Conservation (phyloP, 2,329 filamentous ascomycete species). For the Pleoardoris graminearum region DNA sequence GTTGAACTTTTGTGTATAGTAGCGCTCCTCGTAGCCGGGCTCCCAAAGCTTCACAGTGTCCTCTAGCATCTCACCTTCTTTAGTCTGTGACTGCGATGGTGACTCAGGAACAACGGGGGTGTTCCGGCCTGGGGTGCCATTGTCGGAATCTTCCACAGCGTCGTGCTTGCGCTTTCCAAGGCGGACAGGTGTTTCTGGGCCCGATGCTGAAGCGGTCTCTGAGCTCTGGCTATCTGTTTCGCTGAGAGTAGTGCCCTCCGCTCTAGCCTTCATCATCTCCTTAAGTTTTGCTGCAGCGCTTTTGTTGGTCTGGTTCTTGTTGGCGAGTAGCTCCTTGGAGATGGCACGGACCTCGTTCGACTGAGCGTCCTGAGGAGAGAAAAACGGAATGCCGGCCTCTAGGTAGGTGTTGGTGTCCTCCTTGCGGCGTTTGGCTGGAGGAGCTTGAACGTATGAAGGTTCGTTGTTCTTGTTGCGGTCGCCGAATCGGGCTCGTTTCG, state of each 20-base stretch:
- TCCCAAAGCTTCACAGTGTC: slow-evolving; percentile 94
- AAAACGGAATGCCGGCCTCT: slow-evolving; percentile 41
- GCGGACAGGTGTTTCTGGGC: slow-evolving; percentile 51
- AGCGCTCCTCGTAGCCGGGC: slow-evolving; percentile 89
- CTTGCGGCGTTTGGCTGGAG: slow-evolving; percentile 39
- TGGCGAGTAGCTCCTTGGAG: slow-evolving; percentile 87
- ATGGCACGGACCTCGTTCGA: slow-evolving; percentile 54
- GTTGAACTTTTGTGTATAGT: slow-evolving; percentile 96
- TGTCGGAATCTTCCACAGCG: slow-evolving; percentile 65
- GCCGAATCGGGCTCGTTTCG: slow-evolving; percentile 63
- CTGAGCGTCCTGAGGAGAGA: slow-evolving; percentile 43
- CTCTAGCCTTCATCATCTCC: slow-evolving; percentile 63
- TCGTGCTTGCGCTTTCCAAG: slow-evolving; percentile 79
- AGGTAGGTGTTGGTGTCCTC: slow-evolving; percentile 42
- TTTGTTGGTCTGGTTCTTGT: slow-evolving; percentile 83
- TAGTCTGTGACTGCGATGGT: slow-evolving; percentile 47
- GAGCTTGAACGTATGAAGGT: slow-evolving; percentile 33
- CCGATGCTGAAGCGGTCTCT: slow-evolving; percentile 32
- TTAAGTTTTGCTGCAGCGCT: slow-evolving; percentile 88
- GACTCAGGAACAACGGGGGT: slow-evolving; percentile 56
- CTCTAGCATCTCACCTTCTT: slow-evolving; percentile 63
- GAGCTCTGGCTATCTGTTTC: slow-evolving; percentile 30
- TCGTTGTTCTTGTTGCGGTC: slow-evolving; percentile 40
- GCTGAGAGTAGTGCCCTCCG: slow-evolving; percentile 31
- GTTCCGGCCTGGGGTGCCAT: slow-evolving; percentile 62